Percentiles rank a stretch among this genome's conserved stretches.
These are phyloP conservation scores for Moniliophthora roreri DNA, from an alignment of 1,284 basidiomycete genomes.

Conservation along the genomic window DNA sequence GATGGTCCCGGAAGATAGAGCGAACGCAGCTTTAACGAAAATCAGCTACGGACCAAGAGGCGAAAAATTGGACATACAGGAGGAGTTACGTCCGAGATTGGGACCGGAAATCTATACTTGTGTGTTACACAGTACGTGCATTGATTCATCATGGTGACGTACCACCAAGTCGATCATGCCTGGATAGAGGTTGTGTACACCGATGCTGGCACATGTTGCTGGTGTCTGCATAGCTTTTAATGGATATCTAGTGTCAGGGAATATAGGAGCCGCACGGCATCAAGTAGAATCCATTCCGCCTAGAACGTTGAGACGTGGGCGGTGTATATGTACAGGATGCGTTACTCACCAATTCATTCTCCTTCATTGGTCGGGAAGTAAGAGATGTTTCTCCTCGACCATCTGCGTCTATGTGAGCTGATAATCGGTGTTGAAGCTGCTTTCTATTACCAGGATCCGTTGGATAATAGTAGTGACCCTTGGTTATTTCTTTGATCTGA, in stretches of 20 bases:
- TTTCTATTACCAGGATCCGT: slow-evolving; percentile 46
- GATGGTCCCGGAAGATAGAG: slow-evolving; percentile 87
- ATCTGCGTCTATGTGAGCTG: slow-evolving; percentile 37
- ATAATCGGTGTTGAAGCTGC: background rate
- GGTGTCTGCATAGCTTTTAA: slow-evolving; percentile 61
- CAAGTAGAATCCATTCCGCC: slow-evolving; percentile 87
- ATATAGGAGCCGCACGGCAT: slow-evolving; percentile 58
- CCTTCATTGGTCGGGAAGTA: slow-evolving; percentile 63
- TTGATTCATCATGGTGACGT: too few species aligned
- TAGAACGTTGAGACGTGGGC: slow-evolving; percentile 17
- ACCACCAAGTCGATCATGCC: slow-evolving; percentile 85
- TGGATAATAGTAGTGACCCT: slow-evolving; percentile 84
- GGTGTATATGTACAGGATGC: background rate
- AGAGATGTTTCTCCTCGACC: slow-evolving; percentile 72
- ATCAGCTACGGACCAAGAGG: slow-evolving; percentile 3
- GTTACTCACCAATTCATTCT: slow-evolving; percentile 61
- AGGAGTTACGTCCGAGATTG: slow-evolving; percentile 81
- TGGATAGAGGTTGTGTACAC: slow-evolving; percentile 83
- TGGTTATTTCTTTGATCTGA: slow-evolving; percentile 78
- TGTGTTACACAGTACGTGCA: too few species aligned
- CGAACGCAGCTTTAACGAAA: slow-evolving; percentile 66
- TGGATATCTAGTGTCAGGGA: slow-evolving; percentile 6
- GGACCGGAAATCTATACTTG: slow-evolving; percentile 75
- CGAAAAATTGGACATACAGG: slow-evolving; percentile 40
- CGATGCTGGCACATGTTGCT: slow-evolving; percentile 89